Evolutionary conservation across 2,329 filamentous ascomycete species (phyloP).

Genomic region (Penicillium paneum): DNA sequence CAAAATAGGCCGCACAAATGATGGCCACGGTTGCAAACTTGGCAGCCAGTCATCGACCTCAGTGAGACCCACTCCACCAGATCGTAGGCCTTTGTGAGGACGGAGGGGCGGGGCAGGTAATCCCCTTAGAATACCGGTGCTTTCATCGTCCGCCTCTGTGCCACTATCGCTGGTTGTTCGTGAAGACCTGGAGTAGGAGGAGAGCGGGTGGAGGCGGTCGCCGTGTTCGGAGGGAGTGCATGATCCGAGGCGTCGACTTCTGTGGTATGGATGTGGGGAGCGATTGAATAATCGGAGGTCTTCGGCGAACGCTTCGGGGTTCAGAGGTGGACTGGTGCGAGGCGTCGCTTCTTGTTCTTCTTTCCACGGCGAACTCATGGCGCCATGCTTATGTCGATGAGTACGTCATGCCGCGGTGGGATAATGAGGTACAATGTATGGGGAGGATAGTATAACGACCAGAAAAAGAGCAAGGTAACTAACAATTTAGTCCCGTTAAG

Average conservation of each 20-base stretch:
- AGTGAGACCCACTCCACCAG: conserved; percentile 24
- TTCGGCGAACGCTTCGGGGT: conserved; percentile 20
- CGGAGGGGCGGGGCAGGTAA: conserved; percentile 73
- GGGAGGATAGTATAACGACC: background rate
- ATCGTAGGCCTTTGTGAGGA: conserved; percentile 73
- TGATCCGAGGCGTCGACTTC: conserved; percentile 57
- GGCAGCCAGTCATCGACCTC: conserved; percentile 33
- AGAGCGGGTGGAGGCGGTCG: conserved; percentile 30
- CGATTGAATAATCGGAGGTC: conserved; percentile 54
- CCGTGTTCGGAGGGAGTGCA: conserved; percentile 41
- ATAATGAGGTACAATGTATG: background rate
- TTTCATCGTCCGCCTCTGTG: conserved; percentile 92
- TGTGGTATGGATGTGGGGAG: conserved; percentile 67
- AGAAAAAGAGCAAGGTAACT: background rate
- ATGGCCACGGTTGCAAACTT: conserved; percentile 31
- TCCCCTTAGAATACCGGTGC: conserved; percentile 69
- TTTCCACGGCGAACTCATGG: conserved; percentile 33
- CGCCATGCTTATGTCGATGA: conserved; percentile 31
- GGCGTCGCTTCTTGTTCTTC: conserved; percentile 28
- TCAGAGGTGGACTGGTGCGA: conserved; percentile 19
- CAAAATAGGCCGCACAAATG: conserved; percentile 28
- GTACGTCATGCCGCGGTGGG: conserved; percentile 29
- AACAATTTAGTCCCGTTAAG: background rate
- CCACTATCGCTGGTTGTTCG: conserved; percentile 78
- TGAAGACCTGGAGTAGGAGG: conserved; percentile 48